These are phyloP conservation scores for Mycothermus thermophilus DNA, from an alignment of 495 filamentous ascomycete species.

Conservation along the genomic window DNA sequence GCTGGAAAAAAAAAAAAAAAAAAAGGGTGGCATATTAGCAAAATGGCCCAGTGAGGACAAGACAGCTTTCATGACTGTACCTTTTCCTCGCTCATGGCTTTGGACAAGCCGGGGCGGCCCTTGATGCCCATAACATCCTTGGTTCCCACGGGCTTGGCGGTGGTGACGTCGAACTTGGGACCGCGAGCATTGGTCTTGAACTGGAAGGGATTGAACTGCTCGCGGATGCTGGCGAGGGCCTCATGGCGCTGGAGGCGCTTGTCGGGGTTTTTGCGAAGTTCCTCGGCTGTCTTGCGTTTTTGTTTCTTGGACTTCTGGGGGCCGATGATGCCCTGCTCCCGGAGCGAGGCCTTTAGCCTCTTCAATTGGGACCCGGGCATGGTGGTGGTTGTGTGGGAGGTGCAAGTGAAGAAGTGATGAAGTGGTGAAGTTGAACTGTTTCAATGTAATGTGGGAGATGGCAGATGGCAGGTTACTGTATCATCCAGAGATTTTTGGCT, in stretches of 20 bases:
- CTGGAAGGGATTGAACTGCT: slow-evolving; percentile 96
- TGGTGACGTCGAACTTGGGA: slow-evolving; percentile 63
- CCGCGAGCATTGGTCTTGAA: slow-evolving; percentile 55
- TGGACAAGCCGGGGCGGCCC: slow-evolving; percentile 66
- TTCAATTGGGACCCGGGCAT: slow-evolving; percentile 97
- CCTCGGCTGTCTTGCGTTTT: slow-evolving; percentile 56
- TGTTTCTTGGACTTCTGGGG: slow-evolving; percentile 88
- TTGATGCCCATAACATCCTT: slow-evolving; percentile 40
- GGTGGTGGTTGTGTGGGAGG: slow-evolving; percentile 9
- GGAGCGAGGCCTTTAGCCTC: slow-evolving; percentile 78
- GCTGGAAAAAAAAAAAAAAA: too few species aligned
- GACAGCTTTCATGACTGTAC: too few species aligned
- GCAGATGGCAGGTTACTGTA: too few species aligned
- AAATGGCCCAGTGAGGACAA: too few species aligned
- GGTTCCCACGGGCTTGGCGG: slow-evolving; percentile 38
- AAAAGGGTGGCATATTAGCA: too few species aligned
- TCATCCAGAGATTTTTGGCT: too few species aligned
- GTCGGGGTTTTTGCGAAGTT: slow-evolving; percentile 46
- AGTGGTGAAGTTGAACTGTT: too few species aligned
- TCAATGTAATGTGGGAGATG: not conserved
- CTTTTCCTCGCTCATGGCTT: slow-evolving; percentile 74
- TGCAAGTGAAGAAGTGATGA: too few species aligned
- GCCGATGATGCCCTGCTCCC: slow-evolving; percentile 73
- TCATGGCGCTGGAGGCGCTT: slow-evolving; percentile 57
- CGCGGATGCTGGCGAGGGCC: slow-evolving; percentile 70